Conservation (phyloP, 345 rosid species). For the Sisymbrium altissimum region DNA sequence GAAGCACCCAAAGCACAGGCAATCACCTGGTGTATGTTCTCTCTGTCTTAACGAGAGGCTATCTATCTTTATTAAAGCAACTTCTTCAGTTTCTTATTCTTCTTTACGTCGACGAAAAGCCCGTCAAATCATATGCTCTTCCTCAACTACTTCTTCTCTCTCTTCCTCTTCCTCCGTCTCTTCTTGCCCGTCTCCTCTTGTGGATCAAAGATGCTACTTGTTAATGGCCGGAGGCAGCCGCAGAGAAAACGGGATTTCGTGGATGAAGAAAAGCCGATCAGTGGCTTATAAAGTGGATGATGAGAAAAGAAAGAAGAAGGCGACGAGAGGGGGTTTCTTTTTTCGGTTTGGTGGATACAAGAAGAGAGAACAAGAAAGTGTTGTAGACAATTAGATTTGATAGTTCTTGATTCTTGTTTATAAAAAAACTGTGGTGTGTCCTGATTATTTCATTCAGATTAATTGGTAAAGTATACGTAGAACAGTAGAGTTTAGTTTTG, state of each 20-base stretch:
- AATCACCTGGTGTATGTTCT: conserved; percentile 36
- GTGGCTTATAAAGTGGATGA: conserved; percentile 27
- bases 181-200: conserved; percentile 35
- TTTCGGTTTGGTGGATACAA: conserved; percentile 20
- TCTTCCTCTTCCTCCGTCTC: conserved; percentile 30
- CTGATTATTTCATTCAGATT: conserved; percentile 12
- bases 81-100: conserved; percentile 7
- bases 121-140: conserved; percentile 8
- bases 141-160: conserved; percentile 26
- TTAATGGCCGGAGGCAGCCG: conserved; percentile 16
- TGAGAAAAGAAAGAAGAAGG: conserved; percentile 18
- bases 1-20: conserved; percentile 35
- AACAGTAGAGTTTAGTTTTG: not conserved
- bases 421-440: not conserved
- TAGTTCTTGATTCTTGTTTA: not conserved
- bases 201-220: conserved; percentile 8
- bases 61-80: conserved; percentile 19
- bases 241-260: conserved; percentile 11
- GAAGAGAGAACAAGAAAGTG: conserved; percentile 13
- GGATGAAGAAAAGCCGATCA: conserved; percentile 31
- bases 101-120: conserved; percentile 4
- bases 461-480: not conserved
- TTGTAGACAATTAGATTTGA: conserved; percentile 15
- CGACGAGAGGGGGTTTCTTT: conserved; percentile 23
- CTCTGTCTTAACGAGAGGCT: conserved; percentile 37